These are phyloP conservation scores for Staphylotrichum longicolle DNA, from an alignment of 495 filamentous ascomycete species.

Conservation along the genomic window DNA sequence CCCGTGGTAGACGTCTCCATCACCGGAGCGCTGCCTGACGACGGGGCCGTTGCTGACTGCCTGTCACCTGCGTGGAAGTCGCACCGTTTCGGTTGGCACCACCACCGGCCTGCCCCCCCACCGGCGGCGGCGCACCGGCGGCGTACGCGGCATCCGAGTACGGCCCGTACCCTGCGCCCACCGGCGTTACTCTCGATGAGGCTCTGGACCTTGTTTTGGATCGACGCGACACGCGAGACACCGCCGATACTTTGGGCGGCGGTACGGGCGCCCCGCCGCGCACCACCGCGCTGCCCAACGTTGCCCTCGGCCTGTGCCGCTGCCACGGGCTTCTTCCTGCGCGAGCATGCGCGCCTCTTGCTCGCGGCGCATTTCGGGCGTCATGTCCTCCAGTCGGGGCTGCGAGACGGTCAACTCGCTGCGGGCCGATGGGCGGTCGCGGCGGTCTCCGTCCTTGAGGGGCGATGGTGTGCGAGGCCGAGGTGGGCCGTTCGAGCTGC, in stretches of 20 bases:
- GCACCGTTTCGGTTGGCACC: constrained; percentile 36
- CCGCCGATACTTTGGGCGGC: constrained; percentile 54
- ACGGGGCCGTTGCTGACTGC: constrained; percentile 10
- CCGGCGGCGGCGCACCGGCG: constrained; percentile 18
- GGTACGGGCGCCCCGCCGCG: constrained; percentile 32
- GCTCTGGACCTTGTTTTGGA: constrained; percentile 85
- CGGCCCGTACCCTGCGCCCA: constrained; percentile 83
- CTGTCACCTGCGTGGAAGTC: constrained; percentile 2
- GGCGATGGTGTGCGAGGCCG: constrained; percentile 55
- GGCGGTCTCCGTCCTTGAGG: constrained; percentile 50
- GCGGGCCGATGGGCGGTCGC: too few species aligned
- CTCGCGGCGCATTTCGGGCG: constrained; percentile 87
- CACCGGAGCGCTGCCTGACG: neutral
- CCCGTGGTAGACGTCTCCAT: constrained; percentile 14
- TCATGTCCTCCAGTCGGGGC: constrained; percentile 74
- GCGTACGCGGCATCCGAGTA: constrained; percentile 59
- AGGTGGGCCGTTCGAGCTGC: constrained; percentile 43
- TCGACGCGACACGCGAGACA: constrained; percentile 67
- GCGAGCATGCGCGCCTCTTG: constrained; percentile 80
- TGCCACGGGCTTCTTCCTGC: constrained; percentile 86
- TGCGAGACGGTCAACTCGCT: too few species aligned
- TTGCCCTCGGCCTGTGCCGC: constrained; percentile 81
- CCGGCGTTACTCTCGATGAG: constrained; percentile 73
- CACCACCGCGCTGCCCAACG: constrained; percentile 64
- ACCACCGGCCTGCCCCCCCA: constrained; percentile 25